Evolutionary conservation across 116 monocot species (phyloP), one percentile per base, ranked within the genome.

Genomic region (Dioscorea cayenensis): DNA sequence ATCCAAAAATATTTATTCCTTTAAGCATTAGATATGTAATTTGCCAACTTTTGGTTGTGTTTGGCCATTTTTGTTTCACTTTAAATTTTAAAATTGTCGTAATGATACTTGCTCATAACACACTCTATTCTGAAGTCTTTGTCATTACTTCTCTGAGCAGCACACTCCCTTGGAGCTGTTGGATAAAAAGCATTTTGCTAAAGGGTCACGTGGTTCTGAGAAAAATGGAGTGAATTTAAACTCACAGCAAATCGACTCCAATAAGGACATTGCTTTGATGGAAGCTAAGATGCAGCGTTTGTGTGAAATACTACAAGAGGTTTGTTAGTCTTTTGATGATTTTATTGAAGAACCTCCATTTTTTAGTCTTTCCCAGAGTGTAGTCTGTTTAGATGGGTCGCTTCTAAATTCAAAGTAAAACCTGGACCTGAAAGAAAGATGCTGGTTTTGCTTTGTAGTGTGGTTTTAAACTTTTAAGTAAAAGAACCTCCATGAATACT

Each of bases 161-260:
- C 66, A 86, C 35, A 91, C 86, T 28, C 94, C 97, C 5, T 76
- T 99, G 75, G 90, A 90, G 48, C 86, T 85, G 72, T 65, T 99
- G 76, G 97, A 99, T 49, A 91, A 77, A 77, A 99, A 94, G 66
- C 89, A 99, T 94, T 99, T 99, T 83, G 86, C 91, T 10, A 99
- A 94, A 80, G 90, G 86, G 23, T 75, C 78, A 28, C 84, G 59
- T 66, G 60, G 35, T 25, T 78, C 68, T n/a, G 74, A 81, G 64
- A 77, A 86, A 79, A 88, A 84, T 88, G 84, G 71, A 68, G 73
- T 49, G 65, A 22, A 75, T 73, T 14, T 20, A 55, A 62, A 18
- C 35, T 13, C 67, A 17, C 78, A 81, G 22, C 78, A 79, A 28
- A 72, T 64, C 13, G 73, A 66, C 36, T 65, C 59, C 14, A 81